Base-by-base conservation (phyloP, 2,329 filamentous ascomycete genomes). In the Pseudocercospora vitis region DNA sequence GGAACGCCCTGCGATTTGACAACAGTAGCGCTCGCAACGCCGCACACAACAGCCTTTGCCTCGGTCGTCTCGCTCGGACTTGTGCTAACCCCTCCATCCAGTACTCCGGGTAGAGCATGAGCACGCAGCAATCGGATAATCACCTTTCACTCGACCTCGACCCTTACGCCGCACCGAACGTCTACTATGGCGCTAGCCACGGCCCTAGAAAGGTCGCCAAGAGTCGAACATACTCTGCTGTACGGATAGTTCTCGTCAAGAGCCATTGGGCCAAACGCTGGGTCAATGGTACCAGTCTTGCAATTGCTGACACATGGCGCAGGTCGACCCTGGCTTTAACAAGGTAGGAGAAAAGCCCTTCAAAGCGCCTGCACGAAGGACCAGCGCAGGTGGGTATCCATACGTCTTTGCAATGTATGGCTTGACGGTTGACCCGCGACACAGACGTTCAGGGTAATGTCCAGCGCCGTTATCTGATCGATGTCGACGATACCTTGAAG, bases 401-500 rank as follows among this genome's bases (percentile, higher is more conserved):
- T 18, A 6, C 23, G 26, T 8, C 39, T 44, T 42, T 2, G n/a
- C n/a, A n/a, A n/a, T n/a, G n/a, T n/a, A 11, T 39, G 9, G 19
- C 11, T 26, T 8, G 28, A 24, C 14, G 12, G 50, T 49, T 50
- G 52, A 56, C 31, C 44, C 28, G 18, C 12, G 12, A 11, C 46
- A 64, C 61, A 94, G 91, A 96, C 76, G 90, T 91, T 71, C 77
- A 78, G 44, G 81, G 84, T 28, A 76, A 82, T 46, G 78, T 83
- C 45, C 83, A 87, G 52, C 88, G 89, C 57, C 87, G 86, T 63
- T 96, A 95, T 72, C 80, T 95, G 31, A 85, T 97, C 70, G 83
- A 94, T 64, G 91, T 97, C 65, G 87, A 95, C 45, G 78, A 83
- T 18, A 96, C 91, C 0, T 80, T 96, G 53, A 81, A 91, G 67